Evolutionary conservation across 2,329 filamentous ascomycete genomes (phyloP).

Genomic region (Ceratocystis harringtonii): DNA sequence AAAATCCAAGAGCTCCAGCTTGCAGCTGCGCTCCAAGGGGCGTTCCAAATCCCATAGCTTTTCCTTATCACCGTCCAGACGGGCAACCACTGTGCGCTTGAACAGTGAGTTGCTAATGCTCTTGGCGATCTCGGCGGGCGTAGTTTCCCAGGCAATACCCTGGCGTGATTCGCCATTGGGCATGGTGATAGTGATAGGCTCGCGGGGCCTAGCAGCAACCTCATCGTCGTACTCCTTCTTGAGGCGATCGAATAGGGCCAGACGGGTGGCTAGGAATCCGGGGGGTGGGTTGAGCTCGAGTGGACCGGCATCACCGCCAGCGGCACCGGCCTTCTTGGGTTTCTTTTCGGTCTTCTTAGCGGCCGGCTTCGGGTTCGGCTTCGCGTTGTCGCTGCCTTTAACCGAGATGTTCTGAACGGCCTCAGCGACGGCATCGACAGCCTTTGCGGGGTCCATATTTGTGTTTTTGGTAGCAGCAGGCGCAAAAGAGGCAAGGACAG

Average conservation of each 20-base stretch:
- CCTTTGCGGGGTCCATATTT: slow-evolving; percentile 35
- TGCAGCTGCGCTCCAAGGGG: slow-evolving; percentile 76
- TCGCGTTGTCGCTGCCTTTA: slow-evolving; percentile 25
- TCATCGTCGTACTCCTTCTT: slow-evolving; percentile 74
- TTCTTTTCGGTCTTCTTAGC: slow-evolving; percentile 38
- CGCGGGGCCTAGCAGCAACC: slow-evolving; percentile 52
- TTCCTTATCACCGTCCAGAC: slow-evolving; percentile 54
- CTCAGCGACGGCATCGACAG: slow-evolving; percentile 36
- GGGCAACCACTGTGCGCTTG: slow-evolving; percentile 76
- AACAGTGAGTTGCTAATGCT: slow-evolving; percentile 71
- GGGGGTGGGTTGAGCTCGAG: slow-evolving; percentile 43
- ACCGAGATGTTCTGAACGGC: slow-evolving; percentile 46
- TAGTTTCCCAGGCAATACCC: slow-evolving; percentile 83
- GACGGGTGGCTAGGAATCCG: slow-evolving; percentile 67
- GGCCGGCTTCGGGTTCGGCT: slow-evolving; percentile 13
- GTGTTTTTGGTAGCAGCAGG: not conserved
- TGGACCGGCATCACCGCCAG: slow-evolving; percentile 26
- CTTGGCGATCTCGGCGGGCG: slow-evolving; percentile 62
- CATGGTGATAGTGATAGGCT: slow-evolving; percentile 59
- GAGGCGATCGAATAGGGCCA: slow-evolving; percentile 60
- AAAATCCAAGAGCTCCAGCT: slow-evolving; percentile 72
- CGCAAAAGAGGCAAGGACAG: not conserved
- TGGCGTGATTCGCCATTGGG: slow-evolving; percentile 54
- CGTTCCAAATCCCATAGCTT: slow-evolving; percentile 87
- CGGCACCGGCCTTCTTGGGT: slow-evolving; percentile 26